Conservation (phyloP, 2,329 filamentous ascomycete genomes). For the Fusarium temperatum region DNA sequence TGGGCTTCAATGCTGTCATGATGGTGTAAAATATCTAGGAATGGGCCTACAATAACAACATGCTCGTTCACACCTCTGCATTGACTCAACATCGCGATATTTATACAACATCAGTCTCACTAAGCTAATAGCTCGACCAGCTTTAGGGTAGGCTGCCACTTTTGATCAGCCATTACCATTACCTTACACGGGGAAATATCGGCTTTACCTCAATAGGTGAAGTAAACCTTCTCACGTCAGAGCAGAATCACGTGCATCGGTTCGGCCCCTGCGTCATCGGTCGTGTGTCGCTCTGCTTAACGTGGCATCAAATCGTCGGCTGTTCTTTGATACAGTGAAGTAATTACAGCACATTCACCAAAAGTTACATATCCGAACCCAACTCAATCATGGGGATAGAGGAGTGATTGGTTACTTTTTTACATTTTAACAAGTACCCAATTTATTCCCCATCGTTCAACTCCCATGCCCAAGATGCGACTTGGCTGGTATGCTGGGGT, state of each 20-base stretch:
- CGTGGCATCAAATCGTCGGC: slow-evolving; percentile 42
- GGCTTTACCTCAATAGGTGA: not conserved
- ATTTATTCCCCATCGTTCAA: slow-evolving; percentile 11
- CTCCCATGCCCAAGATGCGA: slow-evolving; percentile 60
- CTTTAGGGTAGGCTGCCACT: slow-evolving; percentile 37
- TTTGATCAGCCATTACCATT: not conserved
- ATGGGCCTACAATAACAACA: not conserved
- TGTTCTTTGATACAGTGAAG: slow-evolving; percentile 9
- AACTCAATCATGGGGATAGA: slow-evolving; percentile 36
- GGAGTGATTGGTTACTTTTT: slow-evolving; percentile 28
- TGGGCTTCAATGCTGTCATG: slow-evolving; percentile 25
- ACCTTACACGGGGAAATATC: slow-evolving; percentile 21
- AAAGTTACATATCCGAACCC: slow-evolving; percentile 8
- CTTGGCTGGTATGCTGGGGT: slow-evolving; percentile 69
- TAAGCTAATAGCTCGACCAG: not conserved
- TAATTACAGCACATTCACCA: slow-evolving; percentile 17
- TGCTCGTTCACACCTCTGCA: not conserved
- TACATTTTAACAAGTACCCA: slow-evolving; percentile 11
- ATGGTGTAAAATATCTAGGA: not conserved
- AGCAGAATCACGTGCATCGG: slow-evolving; percentile 36
- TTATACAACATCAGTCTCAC: not conserved
- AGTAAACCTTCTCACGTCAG: not conserved
- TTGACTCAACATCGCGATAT: not conserved
- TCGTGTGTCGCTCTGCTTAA: slow-evolving; percentile 39
- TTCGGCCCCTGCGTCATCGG: slow-evolving; percentile 41